Base-by-base conservation (phyloP, 345 rosid species). In the Erysimum cheiranthoides region DNA sequence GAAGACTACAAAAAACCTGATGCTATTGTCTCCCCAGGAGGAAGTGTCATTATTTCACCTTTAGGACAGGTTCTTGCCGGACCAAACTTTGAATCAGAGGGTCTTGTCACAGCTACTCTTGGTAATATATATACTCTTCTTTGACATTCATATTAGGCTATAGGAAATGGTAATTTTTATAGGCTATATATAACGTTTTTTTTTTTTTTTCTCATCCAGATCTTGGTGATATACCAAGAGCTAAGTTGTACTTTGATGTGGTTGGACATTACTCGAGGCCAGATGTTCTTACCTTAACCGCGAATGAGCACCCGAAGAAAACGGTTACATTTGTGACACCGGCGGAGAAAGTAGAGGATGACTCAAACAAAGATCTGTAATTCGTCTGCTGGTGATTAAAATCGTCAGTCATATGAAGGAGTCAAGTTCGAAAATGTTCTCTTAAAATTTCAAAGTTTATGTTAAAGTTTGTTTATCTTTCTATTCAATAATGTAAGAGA, bases 211-310 rank as follows among this genome's bases (percentile, higher is more conserved):
- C n/a, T 60, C 38, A 67, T 49, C 45, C 75, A 92, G 98, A 90
- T 86, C 87, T 94, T 47, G 93, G 93, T 74, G 98, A 94, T 60
- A 80, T 94, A 70, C 86, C 90, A 3, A 72, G 92, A 28, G 97
- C 95, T 31, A 94, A 94, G 74, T 90, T 94, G 16, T 90, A 82
- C 77, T 92, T 92, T 12, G 97, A 92, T 75, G 96, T 86, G 82
- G 96, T 87, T 3, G 96, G 98, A 50, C 98, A 90, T 76, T 91
- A 89, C 74, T 78, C 97, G n/a, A 91, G 85, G 75, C 94, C 97
- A 4, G 98, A 93, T 67, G 84, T 93, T 64, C 85, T 93, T 27
- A 88, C 86, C 78, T 87, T 93, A 79, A 84, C 81, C 0, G 96
- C 89, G 58, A 87, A 73, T 71, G 96, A 91, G 79, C 79, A 86